A percentile compares a stretch with the other conserved stretches of the same genome.
These are phyloP conservation scores for Chlamydomonas schloesseri DNA, from an alignment of 139 green algal species.

Conservation along the genomic window DNA sequence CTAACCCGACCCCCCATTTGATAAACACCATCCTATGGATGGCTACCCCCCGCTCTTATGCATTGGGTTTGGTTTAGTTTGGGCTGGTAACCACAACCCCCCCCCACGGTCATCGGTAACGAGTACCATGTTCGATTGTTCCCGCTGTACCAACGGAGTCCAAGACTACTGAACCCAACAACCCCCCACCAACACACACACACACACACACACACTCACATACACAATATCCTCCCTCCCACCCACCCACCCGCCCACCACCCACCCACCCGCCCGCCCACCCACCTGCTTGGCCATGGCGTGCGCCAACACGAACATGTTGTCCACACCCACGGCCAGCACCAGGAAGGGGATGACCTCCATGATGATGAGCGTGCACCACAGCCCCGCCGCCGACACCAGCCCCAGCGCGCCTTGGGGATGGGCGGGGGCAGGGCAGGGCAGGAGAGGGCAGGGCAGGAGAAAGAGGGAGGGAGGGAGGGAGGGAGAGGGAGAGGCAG, in stretches of 20 bases:
- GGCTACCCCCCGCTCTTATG: no score
- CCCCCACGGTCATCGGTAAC: no score
- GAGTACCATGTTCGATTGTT: no score
- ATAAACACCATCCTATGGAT: no score
- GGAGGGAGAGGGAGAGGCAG: not conserved
- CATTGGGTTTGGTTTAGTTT: no score
- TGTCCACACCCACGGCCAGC: slow-evolving; percentile 94
- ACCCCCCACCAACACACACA: not conserved
- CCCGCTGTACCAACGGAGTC: no score
- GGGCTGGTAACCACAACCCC: no score
- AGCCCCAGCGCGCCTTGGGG: slow-evolving; percentile 65
- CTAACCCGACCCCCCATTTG: no score
- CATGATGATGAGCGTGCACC: slow-evolving; percentile 87
- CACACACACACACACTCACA: not conserved
- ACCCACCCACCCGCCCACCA: not conserved
- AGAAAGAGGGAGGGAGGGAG: not conserved
- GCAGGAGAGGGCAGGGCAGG: no score
- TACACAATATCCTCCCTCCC: not conserved
- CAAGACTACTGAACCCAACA: no score
- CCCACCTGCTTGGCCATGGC: slow-evolving; percentile 75
- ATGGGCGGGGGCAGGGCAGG: not conserved
- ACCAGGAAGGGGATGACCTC: slow-evolving; percentile 96
- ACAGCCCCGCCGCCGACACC: slow-evolving; percentile 71
- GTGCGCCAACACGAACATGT: slow-evolving; percentile 95
- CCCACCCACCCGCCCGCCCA: no score